A percentile compares a stretch with the other conserved stretches of the same genome.
Evolutionary conservation across 768 basidiomycete genomes (phyloP).

Genomic region (Hemileccinum impolitum): DNA sequence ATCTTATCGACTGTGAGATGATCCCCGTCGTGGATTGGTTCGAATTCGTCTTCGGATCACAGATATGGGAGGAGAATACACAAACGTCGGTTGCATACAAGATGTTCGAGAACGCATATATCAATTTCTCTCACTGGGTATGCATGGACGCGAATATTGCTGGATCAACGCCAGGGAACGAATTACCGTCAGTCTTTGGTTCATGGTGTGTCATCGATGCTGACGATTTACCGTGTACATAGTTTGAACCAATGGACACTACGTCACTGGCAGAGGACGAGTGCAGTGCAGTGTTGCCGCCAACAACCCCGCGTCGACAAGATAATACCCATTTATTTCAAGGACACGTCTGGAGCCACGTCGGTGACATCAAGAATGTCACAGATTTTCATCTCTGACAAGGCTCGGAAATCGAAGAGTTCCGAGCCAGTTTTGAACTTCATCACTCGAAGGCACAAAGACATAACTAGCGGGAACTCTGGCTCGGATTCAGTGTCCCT

Average conservation of each 20-base stretch:
- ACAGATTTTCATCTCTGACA: conserved; percentile 20
- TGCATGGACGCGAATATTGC: conserved; percentile 3
- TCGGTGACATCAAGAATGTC: background rate
- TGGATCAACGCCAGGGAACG: background rate
- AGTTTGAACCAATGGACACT: conserved; percentile 5
- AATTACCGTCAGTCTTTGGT: background rate
- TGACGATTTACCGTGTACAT: background rate
- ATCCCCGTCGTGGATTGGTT: conserved; percentile 11
- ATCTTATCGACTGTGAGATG: conserved; percentile 6
- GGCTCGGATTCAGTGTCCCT: background rate
- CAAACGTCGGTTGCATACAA: background rate
- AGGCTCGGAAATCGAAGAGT: background rate
- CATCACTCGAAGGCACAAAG: background rate
- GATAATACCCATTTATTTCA: conserved; percentile 13
- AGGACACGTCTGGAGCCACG: background rate
- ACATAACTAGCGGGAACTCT: background rate
- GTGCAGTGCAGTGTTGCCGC: conserved; percentile 14
- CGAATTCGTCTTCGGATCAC: conserved; percentile 8
- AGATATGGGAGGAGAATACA: background rate
- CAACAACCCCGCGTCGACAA: conserved; percentile 12
- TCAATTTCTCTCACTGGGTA: conserved; percentile 16
- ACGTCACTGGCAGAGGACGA: conserved; percentile 14
- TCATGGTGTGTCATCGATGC: background rate
- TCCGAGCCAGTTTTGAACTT: no score
- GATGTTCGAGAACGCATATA: conserved; percentile 5